Evolutionary conservation across 306 rosid species (phyloP).

Genomic region (Cucumis melo): DNA sequence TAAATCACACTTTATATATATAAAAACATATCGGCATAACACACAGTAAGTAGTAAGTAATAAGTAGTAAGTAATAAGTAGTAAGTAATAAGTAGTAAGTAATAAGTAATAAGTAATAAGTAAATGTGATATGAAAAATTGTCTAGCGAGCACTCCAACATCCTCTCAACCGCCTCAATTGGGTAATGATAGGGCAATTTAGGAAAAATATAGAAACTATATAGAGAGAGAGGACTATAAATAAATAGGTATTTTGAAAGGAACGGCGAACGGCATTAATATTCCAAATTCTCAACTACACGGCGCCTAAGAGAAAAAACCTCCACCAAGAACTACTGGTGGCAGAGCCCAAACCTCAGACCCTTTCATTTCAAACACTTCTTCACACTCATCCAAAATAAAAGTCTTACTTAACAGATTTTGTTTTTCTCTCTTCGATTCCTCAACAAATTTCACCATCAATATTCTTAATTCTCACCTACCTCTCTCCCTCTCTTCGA

Average conservation of each 20-base stretch:
- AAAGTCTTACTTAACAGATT: background rate
- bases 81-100: no score
- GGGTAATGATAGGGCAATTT: no score
- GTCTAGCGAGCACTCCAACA: no score
- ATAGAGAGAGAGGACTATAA: background rate
- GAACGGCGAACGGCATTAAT: background rate
- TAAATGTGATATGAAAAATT: no score
- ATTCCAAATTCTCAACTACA: background rate
- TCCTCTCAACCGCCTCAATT: no score
- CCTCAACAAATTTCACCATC: background rate
- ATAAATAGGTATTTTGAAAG: background rate
- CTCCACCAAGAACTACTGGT: background rate
- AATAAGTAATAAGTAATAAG: no score
- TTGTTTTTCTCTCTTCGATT: background rate
- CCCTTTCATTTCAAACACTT: background rate
- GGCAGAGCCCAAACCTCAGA: background rate
- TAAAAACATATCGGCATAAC: no score
- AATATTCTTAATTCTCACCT: background rate
- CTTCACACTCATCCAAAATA: background rate
- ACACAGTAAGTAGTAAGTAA: no score
- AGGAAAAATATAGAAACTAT: no score
- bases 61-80: no score
- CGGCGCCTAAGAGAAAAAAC: background rate
- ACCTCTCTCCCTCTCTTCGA: no score
- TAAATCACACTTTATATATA: no score